Base-by-base conservation (phyloP, 2,329 filamentous ascomycete species). In the Arthrobotrys musiformis region DNA sequence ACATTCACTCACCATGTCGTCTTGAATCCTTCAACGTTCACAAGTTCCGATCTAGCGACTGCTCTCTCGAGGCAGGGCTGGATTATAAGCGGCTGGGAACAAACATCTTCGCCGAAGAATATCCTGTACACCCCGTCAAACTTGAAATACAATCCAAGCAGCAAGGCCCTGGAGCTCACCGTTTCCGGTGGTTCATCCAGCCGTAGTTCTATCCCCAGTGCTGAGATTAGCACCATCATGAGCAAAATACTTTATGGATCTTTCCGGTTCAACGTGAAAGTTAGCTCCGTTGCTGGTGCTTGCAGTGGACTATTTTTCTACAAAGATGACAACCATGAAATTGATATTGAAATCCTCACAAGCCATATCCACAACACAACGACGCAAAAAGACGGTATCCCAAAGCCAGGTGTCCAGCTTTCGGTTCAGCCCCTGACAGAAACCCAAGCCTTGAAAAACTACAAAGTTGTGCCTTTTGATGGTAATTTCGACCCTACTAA, bases 281-380 rank as follows among this genome's bases (percentile, higher is more conserved):
- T 64, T 9, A 68, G 61, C 15, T 17, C 61, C 11, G 62, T 78
- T 17, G 30, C 74, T n/a, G 74, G 74, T 3, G 50, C 74, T 9
- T 78, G 74, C 28, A 40, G 63, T 28, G 68, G 74, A 15, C 9
- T 73, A 26, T 78, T 78, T 17, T 73, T 63, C 28, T 78, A 78
- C 33, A 64, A 73, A 52, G 69, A 78, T 17, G 74, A 78, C 28
- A 73, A 78, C 37, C 52, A 68, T 40, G 74, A 78, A 60, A 78
- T 78, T 28, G 74, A 78, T 19, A 58, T 78, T 8, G 74, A 78
- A 42, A 72, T 78, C 15, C 67, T 77, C 9, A 68, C 74, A 8
- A 72, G 74, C 44, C 56, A 73, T 40, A 62, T 78, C 11, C 66
- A 67, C 40, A 66, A 70, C 9, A 17, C 30, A 11, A 48, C 40